Evolutionary conservation across 1,284 basidiomycete species (phyloP).

Genomic region (Phlebopus sp.): DNA sequence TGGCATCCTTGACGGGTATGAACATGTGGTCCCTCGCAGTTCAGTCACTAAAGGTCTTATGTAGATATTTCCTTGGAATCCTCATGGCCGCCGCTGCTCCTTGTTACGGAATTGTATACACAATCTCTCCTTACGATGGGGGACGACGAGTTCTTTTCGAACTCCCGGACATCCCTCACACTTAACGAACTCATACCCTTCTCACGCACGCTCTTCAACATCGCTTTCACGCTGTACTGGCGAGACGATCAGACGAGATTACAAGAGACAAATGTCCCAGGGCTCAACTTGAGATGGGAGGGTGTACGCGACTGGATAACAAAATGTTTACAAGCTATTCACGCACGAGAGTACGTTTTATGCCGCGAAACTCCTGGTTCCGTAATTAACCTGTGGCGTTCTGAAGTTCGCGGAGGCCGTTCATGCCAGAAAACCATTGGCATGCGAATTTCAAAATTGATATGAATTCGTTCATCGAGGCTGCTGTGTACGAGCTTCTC

Average conservation of each 20-base stretch:
- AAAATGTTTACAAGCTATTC: slow-evolving; percentile 73
- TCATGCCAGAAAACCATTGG: slow-evolving; percentile 86
- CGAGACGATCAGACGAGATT: slow-evolving; percentile 51
- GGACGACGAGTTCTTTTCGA: slow-evolving; percentile 91
- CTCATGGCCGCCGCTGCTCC: slow-evolving; percentile 68
- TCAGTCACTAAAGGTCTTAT: slow-evolving; percentile 1
- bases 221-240: slow-evolving; percentile 83
- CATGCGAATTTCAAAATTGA: slow-evolving; percentile 77
- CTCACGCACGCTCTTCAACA: slow-evolving; percentile 69
- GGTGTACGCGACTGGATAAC: slow-evolving; percentile 67
- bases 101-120: slow-evolving; percentile 82
- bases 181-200: slow-evolving; percentile 80
- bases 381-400: slow-evolving; percentile 9
- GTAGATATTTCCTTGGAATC: slow-evolving; percentile 45
- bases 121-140: slow-evolving; percentile 89
- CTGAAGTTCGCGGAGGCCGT: slow-evolving; percentile 73
- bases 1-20: slow-evolving; percentile 41
- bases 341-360: slow-evolving; percentile 78
- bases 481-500: slow-evolving; percentile 64
- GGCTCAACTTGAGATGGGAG: slow-evolving; percentile 34
- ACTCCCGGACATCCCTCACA: slow-evolving; percentile 44
- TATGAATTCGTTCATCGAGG: slow-evolving; percentile 84
- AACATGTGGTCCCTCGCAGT: slow-evolving; percentile 11
- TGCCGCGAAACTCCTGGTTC: neutral
- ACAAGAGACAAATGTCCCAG: slow-evolving; percentile 42